These are phyloP conservation scores for Peronosclerospora sorghi DNA, from an alignment of 352 stramenopile genomes.

Conservation along the genomic window DNA sequence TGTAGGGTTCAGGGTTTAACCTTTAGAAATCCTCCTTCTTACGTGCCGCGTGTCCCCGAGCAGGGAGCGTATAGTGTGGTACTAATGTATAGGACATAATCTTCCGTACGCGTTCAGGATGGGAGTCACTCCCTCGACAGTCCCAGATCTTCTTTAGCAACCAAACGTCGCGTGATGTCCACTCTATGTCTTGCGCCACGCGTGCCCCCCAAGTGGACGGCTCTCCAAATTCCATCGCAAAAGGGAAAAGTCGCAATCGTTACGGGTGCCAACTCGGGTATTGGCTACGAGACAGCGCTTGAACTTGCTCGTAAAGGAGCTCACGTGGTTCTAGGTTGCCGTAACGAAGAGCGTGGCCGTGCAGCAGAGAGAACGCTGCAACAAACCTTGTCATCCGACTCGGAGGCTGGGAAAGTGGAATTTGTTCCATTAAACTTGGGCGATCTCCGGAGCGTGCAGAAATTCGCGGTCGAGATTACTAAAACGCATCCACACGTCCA, in stretches of 20 bases:
- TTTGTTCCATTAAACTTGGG: constrained; percentile 42
- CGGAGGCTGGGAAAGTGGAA: constrained; percentile 22
- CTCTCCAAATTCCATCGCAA: constrained; percentile 20
- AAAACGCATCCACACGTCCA: constrained; percentile 24
- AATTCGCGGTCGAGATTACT: constrained; percentile 32
- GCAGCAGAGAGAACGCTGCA: constrained; percentile 16
- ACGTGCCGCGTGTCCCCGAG: too few relatives aligned
- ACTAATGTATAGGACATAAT: too few relatives aligned
- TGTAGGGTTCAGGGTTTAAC: too few relatives aligned
- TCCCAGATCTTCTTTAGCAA: too few relatives aligned
- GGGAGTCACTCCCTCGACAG: too few relatives aligned
- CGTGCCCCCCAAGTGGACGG: constrained; percentile 22
- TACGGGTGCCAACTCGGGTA: constrained; percentile 63
- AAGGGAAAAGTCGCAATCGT: constrained; percentile 53
- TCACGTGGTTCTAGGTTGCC: constrained; percentile 29
- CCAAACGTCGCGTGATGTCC: too few relatives aligned
- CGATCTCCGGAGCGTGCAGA: constrained; percentile 27
- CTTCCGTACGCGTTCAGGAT: too few relatives aligned
- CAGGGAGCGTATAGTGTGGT: too few relatives aligned
- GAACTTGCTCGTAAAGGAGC: constrained; percentile 18
- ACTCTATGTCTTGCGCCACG: too few relatives aligned
- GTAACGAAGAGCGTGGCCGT: constrained; percentile 7
- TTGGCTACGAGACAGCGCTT: constrained; percentile 57
- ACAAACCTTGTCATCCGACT: constrained; percentile 1
- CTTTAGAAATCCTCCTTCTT: too few relatives aligned